Evolutionary conservation across 2,329 filamentous ascomycete genomes (phyloP), one percentile per base, ranked within the genome.

Genomic region (Pestalotiopsis sp.): DNA sequence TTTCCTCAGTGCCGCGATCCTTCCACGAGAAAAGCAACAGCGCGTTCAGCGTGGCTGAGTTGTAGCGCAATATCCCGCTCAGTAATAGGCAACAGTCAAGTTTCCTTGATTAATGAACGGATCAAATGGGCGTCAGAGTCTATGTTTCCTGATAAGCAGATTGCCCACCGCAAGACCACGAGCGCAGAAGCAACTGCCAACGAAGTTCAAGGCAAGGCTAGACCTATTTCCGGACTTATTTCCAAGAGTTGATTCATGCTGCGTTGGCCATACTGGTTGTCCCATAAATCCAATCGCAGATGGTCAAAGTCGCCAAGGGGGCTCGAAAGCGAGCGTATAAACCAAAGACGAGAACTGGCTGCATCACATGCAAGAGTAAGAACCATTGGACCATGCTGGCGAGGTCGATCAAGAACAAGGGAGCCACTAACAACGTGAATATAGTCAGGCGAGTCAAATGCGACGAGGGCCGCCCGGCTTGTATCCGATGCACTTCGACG

Each of bases 221-320:
- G 11, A 52, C 17, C 14, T 45, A 13, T 14, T n/a, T 4, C 41
- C 41, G 41, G 17, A 45, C 2, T 45, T 9, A 52, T 9, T 1
- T 6, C 45, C 14, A 52, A n/a, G 45, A 20, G 17, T n/a, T 52
- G n/a, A 4, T 9, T n/a, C 17, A 52, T 52, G 4, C 5, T 20
- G 17, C n/a, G 17, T 52, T n/a, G 4, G 17, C 5, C 3, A 3
- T 52, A 9, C 20, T n/a, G 4, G 45, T n/a, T n/a, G 17, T 17
- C 45, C 20, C 9, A 2, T 17, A 3, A 4, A 52, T 9, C 45
- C 4, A 52, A n/a, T 20, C 17, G 17, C 59, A 13, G 36, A 68
- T 68, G 67, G 61, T 61, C 31, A 68, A 68, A 25, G 67, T 68
- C 56, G 67, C 62, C n/a, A 68, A 64, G 25, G 67, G 67, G 20